Evolutionary conservation across 495 filamentous ascomycete genomes (phyloP).

Genomic region (Massariosphaeria phaeospora): DNA sequence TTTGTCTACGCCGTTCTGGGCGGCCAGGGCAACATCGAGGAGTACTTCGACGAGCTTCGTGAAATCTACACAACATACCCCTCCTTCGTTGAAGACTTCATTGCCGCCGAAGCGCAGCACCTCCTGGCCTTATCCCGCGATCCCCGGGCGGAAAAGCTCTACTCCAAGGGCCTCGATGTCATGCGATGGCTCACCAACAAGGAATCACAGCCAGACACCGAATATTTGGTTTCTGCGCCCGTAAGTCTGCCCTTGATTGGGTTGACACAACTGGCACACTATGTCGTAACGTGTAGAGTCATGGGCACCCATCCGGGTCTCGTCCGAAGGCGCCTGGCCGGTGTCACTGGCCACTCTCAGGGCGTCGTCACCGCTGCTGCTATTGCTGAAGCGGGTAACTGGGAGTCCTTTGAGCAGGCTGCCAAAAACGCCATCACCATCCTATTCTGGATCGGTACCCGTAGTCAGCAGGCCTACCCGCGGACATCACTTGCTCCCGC

Average conservation of each 20-base stretch:
- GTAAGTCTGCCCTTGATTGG: slow-evolving; percentile 97
- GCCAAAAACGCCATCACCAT: slow-evolving; percentile 76
- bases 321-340: slow-evolving; percentile 71
- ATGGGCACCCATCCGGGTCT: slow-evolving; percentile 82
- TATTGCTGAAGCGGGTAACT: slow-evolving; percentile 77
- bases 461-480: slow-evolving; percentile 96
- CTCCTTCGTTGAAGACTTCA: slow-evolving; percentile 78
- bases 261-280: slow-evolving; percentile 90
- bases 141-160: slow-evolving; percentile 85
- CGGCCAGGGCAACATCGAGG: slow-evolving; percentile 98
- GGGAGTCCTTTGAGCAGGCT: slow-evolving; percentile 80
- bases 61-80: slow-evolving; percentile 87
- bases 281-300: slow-evolving; percentile 83
- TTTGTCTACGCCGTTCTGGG: slow-evolving; percentile 89
- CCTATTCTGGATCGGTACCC: slow-evolving; percentile 99
- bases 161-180: slow-evolving; percentile 90
- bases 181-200: slow-evolving; percentile 84
- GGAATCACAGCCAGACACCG: slow-evolving; percentile 84
- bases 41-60: slow-evolving; percentile 96
- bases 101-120: slow-evolving; percentile 71
- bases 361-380: slow-evolving; percentile 91
- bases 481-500: slow-evolving; percentile 87
- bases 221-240: slow-evolving; percentile 93
- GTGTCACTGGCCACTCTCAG: slow-evolving; percentile 95
- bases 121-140: slow-evolving; percentile 80